phyloP scores from a whole-genome alignment of 1,284 basidiomycete genomes.

The Ustilago sp. region DNA sequence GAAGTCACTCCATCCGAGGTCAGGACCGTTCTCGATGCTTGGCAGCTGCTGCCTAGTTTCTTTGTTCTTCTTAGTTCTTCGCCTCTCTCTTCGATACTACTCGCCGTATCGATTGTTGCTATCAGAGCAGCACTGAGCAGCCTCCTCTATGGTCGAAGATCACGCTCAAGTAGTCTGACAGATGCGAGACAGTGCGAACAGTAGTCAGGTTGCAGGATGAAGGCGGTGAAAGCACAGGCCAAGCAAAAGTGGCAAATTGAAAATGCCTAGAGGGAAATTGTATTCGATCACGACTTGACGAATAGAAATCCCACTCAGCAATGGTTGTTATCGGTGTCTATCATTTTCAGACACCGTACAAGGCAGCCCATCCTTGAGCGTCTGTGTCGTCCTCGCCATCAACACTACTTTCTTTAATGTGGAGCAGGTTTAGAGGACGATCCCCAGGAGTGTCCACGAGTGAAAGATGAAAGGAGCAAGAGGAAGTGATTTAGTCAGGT shows the following conservation, averaged over 20 bases:
- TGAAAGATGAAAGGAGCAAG: no score
- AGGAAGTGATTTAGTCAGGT: background rate
- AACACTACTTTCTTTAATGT: no score
- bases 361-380: background rate
- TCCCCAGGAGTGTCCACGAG: no score
- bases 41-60: background rate
- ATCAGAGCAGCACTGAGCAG: background rate
- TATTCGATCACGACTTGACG: slow-evolving; percentile 3
- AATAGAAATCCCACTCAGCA: slow-evolving; percentile 6
- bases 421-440: no score
- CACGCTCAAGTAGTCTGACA: no score
- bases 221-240: slow-evolving; percentile 2
- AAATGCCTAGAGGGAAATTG: background rate
- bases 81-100: background rate
- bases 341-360: background rate
- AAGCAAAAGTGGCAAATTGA: background rate
- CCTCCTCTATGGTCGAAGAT: no score
- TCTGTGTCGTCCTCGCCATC: background rate
- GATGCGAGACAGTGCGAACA: no score
- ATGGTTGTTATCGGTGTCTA: slow-evolving; percentile 1
- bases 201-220: background rate
- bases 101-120: background rate
- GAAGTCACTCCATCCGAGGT: background rate
- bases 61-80: background rate
- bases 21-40: slow-evolving; percentile 1